These are phyloP conservation scores for Mucor piriformis DNA, from an alignment of 371 early-diverging fungal genomes.

Conservation along the genomic window DNA sequence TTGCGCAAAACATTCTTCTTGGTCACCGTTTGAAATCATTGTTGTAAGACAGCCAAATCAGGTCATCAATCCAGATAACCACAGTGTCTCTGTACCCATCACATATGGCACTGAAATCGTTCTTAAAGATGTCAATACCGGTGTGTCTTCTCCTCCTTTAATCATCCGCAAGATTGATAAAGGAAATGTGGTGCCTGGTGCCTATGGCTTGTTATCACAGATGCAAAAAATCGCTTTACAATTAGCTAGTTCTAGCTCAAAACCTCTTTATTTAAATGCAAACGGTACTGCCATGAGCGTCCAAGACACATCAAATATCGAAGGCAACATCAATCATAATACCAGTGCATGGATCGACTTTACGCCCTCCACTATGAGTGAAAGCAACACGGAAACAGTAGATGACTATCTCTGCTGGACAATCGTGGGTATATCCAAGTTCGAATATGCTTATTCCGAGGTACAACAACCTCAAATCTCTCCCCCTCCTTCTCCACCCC, in stretches of 20 bases:
- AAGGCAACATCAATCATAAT: constrained; percentile 11
- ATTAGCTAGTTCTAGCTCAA: constrained; percentile 35
- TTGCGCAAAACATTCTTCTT: constrained; percentile 76
- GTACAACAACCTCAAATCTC: constrained; percentile 27
- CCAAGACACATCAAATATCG: constrained; percentile 10
- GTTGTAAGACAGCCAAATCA: constrained; percentile 55
- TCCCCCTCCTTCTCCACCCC: constrained; percentile 44
- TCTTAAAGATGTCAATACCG: constrained; percentile 67
- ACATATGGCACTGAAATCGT: constrained; percentile 80
- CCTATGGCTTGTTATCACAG: constrained; percentile 78
- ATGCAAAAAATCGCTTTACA: constrained; percentile 87
- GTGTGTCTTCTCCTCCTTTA: constrained; percentile 69
- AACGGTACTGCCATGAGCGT: constrained; percentile 26
- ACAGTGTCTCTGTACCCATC: constrained; percentile 50
- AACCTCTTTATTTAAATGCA: constrained; percentile 46
- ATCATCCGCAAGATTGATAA: constrained; percentile 83
- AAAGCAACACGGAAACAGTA: constrained; percentile 32
- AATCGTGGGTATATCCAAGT: constrained; percentile 70
- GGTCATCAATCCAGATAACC: constrained; percentile 34
- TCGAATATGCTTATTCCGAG: constrained; percentile 55
- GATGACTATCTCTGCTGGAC: constrained; percentile 88
- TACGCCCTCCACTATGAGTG: neutral
- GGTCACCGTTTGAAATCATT: constrained; percentile 79
- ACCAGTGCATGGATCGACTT: constrained; percentile 44
- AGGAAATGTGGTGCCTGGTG: constrained; percentile 64